Base-by-base conservation (phyloP, 1,284 basidiomycete species). In the Malassezia vespertilionis region DNA sequence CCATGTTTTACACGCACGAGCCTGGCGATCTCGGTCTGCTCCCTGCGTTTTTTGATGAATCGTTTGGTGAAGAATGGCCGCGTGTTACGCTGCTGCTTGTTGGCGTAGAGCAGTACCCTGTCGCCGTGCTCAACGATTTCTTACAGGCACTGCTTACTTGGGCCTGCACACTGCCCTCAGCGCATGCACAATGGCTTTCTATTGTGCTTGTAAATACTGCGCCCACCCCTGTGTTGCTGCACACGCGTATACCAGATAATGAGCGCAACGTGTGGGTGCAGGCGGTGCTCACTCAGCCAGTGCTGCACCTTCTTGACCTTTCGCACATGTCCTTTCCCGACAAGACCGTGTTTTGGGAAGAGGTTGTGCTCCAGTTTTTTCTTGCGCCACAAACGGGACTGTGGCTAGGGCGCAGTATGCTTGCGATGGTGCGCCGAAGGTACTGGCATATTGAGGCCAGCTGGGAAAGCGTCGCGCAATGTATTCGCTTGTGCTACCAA, bases 381-480 rank as follows among this genome's bases (percentile, higher is more conserved):
- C 31, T 44, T 4, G 47, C 47, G 8, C 53, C 55, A 9, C 21
- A 38, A 2, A 38, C 56, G 1, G 52, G 48, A 1, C 28, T 63
- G 9, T 54, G 54, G 5, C 40, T 63, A 2, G 61, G 61, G 3
- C 56, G 56, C 17, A 56, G 54, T 0, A 51, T 59, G 0, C 56
- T 61, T 30, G 58, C 60, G 27, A 54, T 56, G 33, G 45, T 63
- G 9, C 51, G 58, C 1, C 53, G 58, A 30, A 46, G 57, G 2
- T 63, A 51, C 37, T 63, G 61, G 61, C 58, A 63, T 36, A 37
- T 47, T 11, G 54, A 60, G 26, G 50, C 61, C 9, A 54, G 56
- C 26, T 53, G 53, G 12, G 61, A 63, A 12, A 46, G 51, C 14
- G 41, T 57, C 0, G 46, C 57, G 10, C 58, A 63, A n/a, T 50